These are phyloP conservation scores for Saururus chinensis DNA, from an alignment of 164 flowering plant genomes.

Conservation along the genomic window DNA sequence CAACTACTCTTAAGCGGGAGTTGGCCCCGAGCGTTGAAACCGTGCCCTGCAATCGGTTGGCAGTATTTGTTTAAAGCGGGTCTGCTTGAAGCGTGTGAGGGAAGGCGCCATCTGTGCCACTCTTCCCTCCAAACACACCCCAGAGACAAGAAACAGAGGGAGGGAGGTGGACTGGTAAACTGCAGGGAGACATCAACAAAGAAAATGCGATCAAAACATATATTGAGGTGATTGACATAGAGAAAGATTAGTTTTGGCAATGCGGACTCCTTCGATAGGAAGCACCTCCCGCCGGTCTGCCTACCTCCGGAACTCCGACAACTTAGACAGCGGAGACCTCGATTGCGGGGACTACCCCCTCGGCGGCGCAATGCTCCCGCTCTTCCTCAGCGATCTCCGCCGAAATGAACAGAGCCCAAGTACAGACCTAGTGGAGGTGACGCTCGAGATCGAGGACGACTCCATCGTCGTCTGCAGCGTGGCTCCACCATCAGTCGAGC, in stretches of 20 bases:
- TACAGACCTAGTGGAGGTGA: conserved; percentile 62
- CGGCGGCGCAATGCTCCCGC: conserved; percentile 84
- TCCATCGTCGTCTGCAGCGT: conserved; percentile 47
- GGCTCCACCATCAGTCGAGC: conserved; percentile 25
- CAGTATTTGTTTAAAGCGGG: conserved; percentile 5
- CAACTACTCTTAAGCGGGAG: conserved; percentile 7
- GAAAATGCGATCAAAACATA: not conserved
- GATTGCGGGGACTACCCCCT: conserved; percentile 19
- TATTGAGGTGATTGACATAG: not conserved
- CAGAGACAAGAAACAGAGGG: not conserved
- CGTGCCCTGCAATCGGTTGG: conserved; percentile 10
- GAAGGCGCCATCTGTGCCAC: conserved; percentile 4
- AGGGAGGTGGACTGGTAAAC: not conserved
- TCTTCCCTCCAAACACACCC: not conserved
- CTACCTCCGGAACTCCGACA: conserved; percentile 11
- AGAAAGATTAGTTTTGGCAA: not conserved
- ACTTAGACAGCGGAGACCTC: conserved; percentile 6
- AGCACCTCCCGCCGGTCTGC: conserved; percentile 16
- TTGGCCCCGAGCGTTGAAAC: conserved; percentile 10
- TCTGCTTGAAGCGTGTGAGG: conserved; percentile 8
- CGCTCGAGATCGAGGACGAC: conserved; percentile 59
- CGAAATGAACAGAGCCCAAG: conserved; percentile 7
- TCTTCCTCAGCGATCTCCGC: conserved; percentile 56
- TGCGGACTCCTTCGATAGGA: conserved; percentile 13
- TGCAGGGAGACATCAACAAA: not conserved